Base-by-base conservation (phyloP, 768 basidiomycete species). In the Bullera alba region DNA sequence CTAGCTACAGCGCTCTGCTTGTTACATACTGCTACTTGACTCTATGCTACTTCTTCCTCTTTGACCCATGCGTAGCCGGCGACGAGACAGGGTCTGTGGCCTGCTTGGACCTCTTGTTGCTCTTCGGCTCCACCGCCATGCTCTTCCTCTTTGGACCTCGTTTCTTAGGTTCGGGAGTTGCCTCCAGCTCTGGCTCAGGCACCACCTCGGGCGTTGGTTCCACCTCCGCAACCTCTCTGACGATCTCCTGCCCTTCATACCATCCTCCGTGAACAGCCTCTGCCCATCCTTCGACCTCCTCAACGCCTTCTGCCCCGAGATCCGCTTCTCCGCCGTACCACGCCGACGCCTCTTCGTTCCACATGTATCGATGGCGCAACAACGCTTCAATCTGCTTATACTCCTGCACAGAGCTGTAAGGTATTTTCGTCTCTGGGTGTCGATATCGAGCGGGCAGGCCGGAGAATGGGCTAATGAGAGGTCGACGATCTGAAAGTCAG, bases 341-440 rank as follows among this genome's bases (percentile, higher is more conserved):
- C 39, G 57, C 56, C 14, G 65, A 57, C 15, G 56, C 43, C 16
- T 54, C 55, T 23, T 57, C 58, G 35, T 59, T 58, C 86, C 87
- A 95, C 5, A 80, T 75, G 66, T 81, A 89, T 42, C 83, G 80
- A 57, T 89, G 83, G 3, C 73, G 72, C 32, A 89, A 65, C 3
- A 90, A 55, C 28, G 73, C 75, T 25, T 81, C 81, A 42, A 93
- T 75, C 6, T 77, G 76, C 37, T 79, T 70, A 67, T 81, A 95
- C 10, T 85, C 87, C 19, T 74, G 73, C 14, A 79, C 67, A 50
- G 84, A 79, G 1, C 87, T 85, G 70, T 81, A 96, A 0, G 88
- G 89, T 5, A 86, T 82, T 8, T 81, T 81, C 0, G 85, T 84
- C 35, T 79, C 75, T 1, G 91, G 90, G 68, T 95, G 89, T 32